Percentiles rank a stretch among this genome's conserved stretches.
Evolutionary conservation across 2,329 filamentous ascomycete species (phyloP).

Genomic region (Fusarium miscanthi): DNA sequence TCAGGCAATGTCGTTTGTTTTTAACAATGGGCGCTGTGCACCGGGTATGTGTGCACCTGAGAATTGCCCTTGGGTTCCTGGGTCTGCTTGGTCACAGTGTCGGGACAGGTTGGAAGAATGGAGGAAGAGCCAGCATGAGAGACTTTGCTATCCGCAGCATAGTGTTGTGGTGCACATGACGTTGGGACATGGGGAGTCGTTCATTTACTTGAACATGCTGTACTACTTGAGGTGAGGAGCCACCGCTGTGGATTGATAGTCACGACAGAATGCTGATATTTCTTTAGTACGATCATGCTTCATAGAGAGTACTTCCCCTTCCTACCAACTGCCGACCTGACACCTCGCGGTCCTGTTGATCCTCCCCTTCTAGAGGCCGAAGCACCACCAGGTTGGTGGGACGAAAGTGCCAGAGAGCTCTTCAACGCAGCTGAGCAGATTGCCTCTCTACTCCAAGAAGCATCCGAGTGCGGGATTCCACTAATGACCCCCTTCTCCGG

Average conservation of each 20-base stretch:
- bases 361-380: slow-evolving; percentile 53
- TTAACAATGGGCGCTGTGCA: slow-evolving; percentile 56
- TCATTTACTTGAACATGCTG: slow-evolving; percentile 56
- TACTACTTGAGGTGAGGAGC: slow-evolving; percentile 55
- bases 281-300: slow-evolving; percentile 53
- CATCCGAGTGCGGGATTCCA: slow-evolving; percentile 51
- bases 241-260: too few species aligned
- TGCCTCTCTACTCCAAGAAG: slow-evolving; percentile 50
- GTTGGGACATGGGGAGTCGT: slow-evolving; percentile 54
- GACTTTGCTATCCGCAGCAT: slow-evolving; percentile 52
- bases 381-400: slow-evolving; percentile 55
- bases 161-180: slow-evolving; percentile 54
- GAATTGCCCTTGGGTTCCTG: slow-evolving; percentile 54
- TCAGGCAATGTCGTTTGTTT: slow-evolving; percentile 54
- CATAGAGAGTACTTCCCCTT: slow-evolving; percentile 59
- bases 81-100: slow-evolving; percentile 50
- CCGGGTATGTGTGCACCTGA: slow-evolving; percentile 52
- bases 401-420: slow-evolving; percentile 51
- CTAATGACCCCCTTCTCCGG: slow-evolving; percentile 57
- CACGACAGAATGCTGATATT: background rate
- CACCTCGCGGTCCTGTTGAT: slow-evolving; percentile 54
- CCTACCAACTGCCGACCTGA: slow-evolving; percentile 50
- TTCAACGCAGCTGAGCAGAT: slow-evolving; percentile 53
- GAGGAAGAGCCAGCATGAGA: slow-evolving; percentile 50
- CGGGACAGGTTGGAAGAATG: slow-evolving; percentile 49